phyloP scores from a whole-genome alignment of 2,329 filamentous ascomycete genomes.

The Emmonsiellopsis sp. region DNA sequence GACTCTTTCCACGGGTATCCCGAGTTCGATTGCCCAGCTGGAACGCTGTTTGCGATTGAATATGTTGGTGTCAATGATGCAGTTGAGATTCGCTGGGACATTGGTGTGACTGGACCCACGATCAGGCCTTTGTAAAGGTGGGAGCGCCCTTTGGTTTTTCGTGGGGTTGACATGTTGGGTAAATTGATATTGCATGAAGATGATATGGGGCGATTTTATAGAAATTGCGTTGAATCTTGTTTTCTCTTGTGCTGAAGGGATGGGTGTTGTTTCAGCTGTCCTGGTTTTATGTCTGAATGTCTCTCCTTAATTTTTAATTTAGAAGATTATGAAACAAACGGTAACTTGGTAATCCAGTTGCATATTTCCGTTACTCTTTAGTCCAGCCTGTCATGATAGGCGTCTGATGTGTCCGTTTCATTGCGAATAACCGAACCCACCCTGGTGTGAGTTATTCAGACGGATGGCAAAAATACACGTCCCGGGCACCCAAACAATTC shows the following conservation, averaged over 20 bases:
- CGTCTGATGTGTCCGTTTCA: no score
- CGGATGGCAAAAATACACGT: no score
- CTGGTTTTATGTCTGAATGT: neutral
- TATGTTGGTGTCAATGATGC: slow-evolving; percentile 18
- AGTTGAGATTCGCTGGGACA: slow-evolving; percentile 17
- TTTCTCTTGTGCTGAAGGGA: neutral
- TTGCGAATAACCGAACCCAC: no score
- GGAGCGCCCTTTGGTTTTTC: neutral
- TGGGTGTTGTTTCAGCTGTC: neutral
- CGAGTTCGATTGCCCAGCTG: slow-evolving; percentile 16
- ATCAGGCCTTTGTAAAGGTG: slow-evolving; percentile 13
- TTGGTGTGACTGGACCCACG: slow-evolving; percentile 16
- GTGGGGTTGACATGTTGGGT: neutral
- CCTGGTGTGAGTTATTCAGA: no score
- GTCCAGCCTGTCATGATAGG: no score
- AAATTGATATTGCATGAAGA: neutral
- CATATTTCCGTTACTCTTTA: neutral
- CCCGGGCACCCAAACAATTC: no score
- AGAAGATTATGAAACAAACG: neutral
- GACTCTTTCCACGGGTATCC: slow-evolving; percentile 14
- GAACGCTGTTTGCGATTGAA: slow-evolving; percentile 16
- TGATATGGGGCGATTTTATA: neutral
- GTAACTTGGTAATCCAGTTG: neutral
- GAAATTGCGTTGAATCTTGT: neutral
- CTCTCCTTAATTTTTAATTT: neutral